These are phyloP conservation scores for Carallia pectinifolia DNA, from an alignment of 345 rosid species.

Conservation along the genomic window DNA sequence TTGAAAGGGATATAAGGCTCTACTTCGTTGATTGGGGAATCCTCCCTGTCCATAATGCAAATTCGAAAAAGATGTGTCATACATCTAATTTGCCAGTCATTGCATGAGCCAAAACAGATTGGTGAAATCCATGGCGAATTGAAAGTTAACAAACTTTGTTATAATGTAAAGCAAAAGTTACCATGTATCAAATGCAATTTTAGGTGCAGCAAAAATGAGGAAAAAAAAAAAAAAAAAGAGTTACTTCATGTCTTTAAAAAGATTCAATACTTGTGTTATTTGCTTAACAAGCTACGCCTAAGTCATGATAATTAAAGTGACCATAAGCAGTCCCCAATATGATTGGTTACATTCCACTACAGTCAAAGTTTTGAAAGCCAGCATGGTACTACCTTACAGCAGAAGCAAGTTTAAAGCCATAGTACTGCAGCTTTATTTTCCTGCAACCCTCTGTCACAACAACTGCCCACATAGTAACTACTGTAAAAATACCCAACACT, in stretches of 20 bases:
- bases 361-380: conserved; percentile 1
- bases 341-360: not conserved
- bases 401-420: conserved; percentile 95
- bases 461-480: conserved; percentile 94
- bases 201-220: no score
- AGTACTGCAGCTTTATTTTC: conserved; percentile 88
- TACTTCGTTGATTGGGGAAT: conserved; percentile 85
- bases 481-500: conserved; percentile 62
- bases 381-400: conserved; percentile 55
- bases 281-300: no score
- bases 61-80: conserved; percentile 13
- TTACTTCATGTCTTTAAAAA: no score
- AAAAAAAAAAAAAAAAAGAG: no score
- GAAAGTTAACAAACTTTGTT: no score
- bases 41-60: conserved; percentile 59
- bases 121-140: no score
- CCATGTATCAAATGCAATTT: no score
- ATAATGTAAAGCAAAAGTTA: no score
- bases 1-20: conserved; percentile 94
- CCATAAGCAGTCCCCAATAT: not conserved
- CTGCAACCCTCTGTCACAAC: conserved; percentile 96
- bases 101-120: not conserved
- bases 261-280: no score
- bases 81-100: conserved; percentile 15
- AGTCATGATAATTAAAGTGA: no score